Conservation (phyloP, 148 eudicot species). For the Rhododendron griersonianum region DNA sequence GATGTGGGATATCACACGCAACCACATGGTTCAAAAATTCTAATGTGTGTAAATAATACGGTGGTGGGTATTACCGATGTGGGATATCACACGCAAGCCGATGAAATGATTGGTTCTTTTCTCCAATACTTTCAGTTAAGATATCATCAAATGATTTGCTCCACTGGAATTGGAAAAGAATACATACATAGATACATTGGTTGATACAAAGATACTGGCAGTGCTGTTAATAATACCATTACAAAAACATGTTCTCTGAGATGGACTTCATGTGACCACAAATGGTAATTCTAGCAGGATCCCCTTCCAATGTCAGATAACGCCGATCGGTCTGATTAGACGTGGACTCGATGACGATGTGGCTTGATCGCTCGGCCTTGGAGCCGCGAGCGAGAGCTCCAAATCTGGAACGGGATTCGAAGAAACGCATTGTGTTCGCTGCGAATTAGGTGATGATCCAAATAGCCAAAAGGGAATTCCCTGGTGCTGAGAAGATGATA, state of each 20-base stretch:
- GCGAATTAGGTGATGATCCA: constrained; percentile 19
- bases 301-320: constrained; percentile 7
- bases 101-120: not conserved
- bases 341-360: constrained; percentile 17
- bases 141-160: not conserved
- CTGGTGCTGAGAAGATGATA: constrained; percentile 5
- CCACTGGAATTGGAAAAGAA: not conserved
- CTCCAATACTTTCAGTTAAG: not conserved
- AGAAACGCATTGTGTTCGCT: not conserved
- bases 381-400: constrained; percentile 41
- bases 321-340: constrained; percentile 34
- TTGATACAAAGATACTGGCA: not conserved
- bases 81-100: not conserved
- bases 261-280: not conserved
- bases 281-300: not conserved
- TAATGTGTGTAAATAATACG: too few relatives aligned
- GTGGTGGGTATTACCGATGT: not conserved
- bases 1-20: not conserved
- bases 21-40: not conserved
- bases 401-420: constrained; percentile 27
- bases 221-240: not conserved
- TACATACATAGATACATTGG: not conserved
- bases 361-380: constrained; percentile 19
- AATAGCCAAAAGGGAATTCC: constrained; percentile 7
- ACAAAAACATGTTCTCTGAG: not conserved